Evolutionary conservation across 768 basidiomycete genomes (phyloP).

Genomic region (Mrakia blollopis): DNA sequence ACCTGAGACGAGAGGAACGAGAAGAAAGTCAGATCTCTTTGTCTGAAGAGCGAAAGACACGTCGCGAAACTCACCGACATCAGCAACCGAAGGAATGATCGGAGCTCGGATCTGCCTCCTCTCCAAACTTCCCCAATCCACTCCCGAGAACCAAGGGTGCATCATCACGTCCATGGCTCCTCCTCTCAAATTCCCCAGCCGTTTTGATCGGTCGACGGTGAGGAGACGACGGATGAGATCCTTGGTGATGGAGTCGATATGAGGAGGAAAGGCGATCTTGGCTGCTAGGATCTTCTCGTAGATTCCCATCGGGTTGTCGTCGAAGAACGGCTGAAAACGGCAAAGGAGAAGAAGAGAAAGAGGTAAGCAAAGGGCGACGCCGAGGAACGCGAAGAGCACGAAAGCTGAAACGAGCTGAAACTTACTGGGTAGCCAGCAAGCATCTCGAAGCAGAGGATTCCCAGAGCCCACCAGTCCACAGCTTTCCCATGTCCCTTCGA

Average conservation of each 20-base stretch:
- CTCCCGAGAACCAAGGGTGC: constrained; percentile 55
- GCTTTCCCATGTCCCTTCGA: constrained; percentile 97
- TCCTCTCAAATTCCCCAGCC: constrained; percentile 86
- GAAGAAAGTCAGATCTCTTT: constrained; percentile 51
- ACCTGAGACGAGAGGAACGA: constrained; percentile 73
- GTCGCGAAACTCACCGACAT: background rate
- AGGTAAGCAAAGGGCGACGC: background rate
- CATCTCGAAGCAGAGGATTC: constrained; percentile 97
- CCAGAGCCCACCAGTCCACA: constrained; percentile 99
- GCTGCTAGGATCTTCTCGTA: constrained; percentile 94
- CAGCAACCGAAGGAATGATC: constrained; percentile 31
- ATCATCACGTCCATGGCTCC: constrained; percentile 75
- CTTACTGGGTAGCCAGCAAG: constrained; percentile 80
- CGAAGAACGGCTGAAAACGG: constrained; percentile 90
- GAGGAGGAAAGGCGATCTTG: constrained; percentile 82
- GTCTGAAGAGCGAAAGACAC: background rate
- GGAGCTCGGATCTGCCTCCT: constrained; percentile 76
- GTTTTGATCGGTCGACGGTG: constrained; percentile 83
- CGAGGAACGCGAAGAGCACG: constrained; percentile 14
- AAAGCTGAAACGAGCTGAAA: background rate
- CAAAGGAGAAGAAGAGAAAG: background rate
- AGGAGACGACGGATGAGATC: constrained; percentile 84
- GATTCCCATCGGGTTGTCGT: constrained; percentile 94
- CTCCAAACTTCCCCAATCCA: constrained; percentile 85
- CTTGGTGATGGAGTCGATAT: constrained; percentile 81